Conservation (phyloP, 2,329 filamentous ascomycete genomes). For the Fusarium incarnatum region DNA sequence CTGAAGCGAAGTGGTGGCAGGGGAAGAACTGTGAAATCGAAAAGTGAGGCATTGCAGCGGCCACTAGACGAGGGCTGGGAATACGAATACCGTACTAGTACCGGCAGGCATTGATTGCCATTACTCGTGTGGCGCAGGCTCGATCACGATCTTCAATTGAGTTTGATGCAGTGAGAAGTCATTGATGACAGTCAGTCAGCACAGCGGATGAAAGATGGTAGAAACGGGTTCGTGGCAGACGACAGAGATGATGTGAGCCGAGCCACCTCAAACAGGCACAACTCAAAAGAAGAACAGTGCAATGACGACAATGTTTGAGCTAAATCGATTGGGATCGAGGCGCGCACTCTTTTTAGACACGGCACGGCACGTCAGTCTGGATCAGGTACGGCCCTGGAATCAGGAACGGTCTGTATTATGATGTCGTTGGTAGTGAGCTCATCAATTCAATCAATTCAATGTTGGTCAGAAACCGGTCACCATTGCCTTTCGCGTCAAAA, state of each 20-base stretch:
- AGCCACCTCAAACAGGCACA: constrained; percentile 7
- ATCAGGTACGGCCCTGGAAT: constrained; percentile 7
- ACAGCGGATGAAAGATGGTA: constrained; percentile 9
- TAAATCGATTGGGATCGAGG: constrained; percentile 29
- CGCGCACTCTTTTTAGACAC: constrained; percentile 25
- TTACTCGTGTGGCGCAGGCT: constrained; percentile 27
- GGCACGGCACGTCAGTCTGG: constrained; percentile 27
- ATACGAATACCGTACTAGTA: constrained; percentile 16
- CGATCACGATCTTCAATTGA: constrained; percentile 22
- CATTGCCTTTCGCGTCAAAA: constrained; percentile 4
- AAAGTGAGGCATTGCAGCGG: constrained; percentile 25
- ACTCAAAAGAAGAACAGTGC: constrained; percentile 4
- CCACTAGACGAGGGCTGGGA: constrained; percentile 21
- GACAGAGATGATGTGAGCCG: constrained; percentile 30
- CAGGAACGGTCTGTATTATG: background rate
- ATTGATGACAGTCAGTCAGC: background rate
- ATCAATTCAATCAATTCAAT: background rate
- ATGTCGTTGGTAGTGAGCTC: background rate
- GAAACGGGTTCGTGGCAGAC: constrained; percentile 3
- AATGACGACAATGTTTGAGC: constrained; percentile 32
- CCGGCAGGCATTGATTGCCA: constrained; percentile 8
- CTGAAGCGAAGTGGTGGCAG: constrained; percentile 30
- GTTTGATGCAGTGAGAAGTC: constrained; percentile 6
- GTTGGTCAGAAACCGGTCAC: background rate
- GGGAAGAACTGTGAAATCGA: constrained; percentile 10